Base-by-base conservation (phyloP, 2,329 filamentous ascomycete species). In the Fusarium chlamydosporum region DNA sequence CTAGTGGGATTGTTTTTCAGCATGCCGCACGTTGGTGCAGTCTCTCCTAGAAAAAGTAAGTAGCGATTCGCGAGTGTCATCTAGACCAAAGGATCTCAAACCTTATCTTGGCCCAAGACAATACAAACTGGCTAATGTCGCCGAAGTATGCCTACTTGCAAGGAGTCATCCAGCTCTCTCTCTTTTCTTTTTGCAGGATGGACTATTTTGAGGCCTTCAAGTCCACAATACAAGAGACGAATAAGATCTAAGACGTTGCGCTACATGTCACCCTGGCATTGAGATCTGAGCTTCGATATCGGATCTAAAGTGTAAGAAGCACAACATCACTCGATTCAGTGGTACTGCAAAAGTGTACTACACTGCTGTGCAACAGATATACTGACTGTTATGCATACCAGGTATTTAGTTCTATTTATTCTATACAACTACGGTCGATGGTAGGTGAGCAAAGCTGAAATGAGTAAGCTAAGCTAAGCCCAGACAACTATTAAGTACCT, bases 121-220 rank as follows among this genome's bases (percentile, higher is more conserved):
- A 48, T 33, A 43, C 35, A 26, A 26, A 26, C 12, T 29, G 11
- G 38, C 15, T 40, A n/a, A 43, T 11, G 11, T 16, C 43, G 27
- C 37, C 33, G 54, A 35, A 20, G 20, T 42, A 16, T 7, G 12
- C 6, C 52, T 56, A 61, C 6, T 47, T 65, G 65, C 65, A 53
- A n/a, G 65, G 54, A 56, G 59, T 6, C 35, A 23, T 23, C 6
- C 23, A 23, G 56, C n/a, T 37, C 20, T 23, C 18, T 7, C 29
- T 52, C 45, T 40, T 59, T 68, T 50, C 65, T 59, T 67, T 66
- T 64, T 57, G 16, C 18, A 7, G 13, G 23, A 12, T 7, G 51
- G 34, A 23, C 47, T 12, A 31, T 27, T 38, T 55, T 48, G 46
- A 43, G 42, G 20, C 35, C 18, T 26, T 27, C 20, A 52, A 35